These are phyloP conservation scores for Coniella lustricola DNA, from an alignment of 2,329 filamentous ascomycete genomes.

Conservation along the genomic window DNA sequence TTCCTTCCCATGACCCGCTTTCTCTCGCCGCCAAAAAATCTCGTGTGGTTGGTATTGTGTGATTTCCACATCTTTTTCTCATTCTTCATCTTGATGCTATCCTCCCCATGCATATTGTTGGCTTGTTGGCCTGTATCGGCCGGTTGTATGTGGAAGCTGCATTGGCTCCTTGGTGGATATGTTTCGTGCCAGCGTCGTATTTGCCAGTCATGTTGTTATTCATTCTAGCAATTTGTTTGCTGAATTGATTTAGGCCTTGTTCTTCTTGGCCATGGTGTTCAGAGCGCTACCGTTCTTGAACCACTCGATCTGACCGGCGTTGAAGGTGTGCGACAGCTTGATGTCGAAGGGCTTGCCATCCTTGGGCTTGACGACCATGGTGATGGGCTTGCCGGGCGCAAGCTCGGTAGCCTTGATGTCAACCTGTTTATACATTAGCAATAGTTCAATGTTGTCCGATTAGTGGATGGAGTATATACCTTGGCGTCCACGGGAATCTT, in stretches of 20 bases:
- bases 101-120: constrained; percentile 22
- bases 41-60: constrained; percentile 16
- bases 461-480: constrained; percentile 32
- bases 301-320: constrained; percentile 96
- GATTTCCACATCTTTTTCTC: constrained; percentile 23
- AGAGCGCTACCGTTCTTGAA: constrained; percentile 96
- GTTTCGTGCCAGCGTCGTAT: not conserved
- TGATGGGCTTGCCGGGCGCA: constrained; percentile 86
- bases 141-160: not conserved
- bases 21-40: constrained; percentile 11
- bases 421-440: constrained; percentile 36
- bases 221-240: constrained; percentile 21
- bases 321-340: constrained; percentile 91
- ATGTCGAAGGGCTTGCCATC: constrained; percentile 74
- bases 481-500: constrained; percentile 91
- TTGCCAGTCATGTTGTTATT: not conserved
- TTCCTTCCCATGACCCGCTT: constrained; percentile 3
- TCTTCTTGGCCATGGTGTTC: constrained; percentile 92
- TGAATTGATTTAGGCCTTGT: constrained; percentile 1
- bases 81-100: constrained; percentile 3
- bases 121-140: not conserved
- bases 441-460: not conserved
- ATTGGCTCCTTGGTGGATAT: not conserved
- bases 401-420: constrained; percentile 86
- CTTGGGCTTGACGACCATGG: constrained; percentile 85